Percentiles rank a stretch among this genome's conserved stretches.
These are phyloP conservation scores for Claviceps monticola DNA, from an alignment of 2,329 filamentous ascomycete species.

Conservation along the genomic window DNA sequence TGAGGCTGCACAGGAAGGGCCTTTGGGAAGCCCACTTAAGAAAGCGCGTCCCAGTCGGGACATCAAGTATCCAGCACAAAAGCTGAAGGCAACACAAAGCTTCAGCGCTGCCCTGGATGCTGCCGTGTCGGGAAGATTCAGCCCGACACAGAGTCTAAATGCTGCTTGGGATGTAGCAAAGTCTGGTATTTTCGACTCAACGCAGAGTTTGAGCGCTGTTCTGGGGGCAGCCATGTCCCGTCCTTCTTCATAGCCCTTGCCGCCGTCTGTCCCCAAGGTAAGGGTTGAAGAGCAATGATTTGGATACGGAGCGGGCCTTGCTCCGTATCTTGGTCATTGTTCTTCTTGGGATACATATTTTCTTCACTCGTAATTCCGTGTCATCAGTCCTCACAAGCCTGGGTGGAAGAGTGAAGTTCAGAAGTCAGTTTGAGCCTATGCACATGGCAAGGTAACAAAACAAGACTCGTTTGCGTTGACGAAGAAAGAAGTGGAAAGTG, in stretches of 20 bases:
- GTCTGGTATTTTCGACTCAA: conserved; percentile 3
- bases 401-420: too few relatives aligned
- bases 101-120: conserved; percentile 22
- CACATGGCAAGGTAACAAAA: too few relatives aligned
- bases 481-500: too few relatives aligned
- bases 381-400: too few relatives aligned
- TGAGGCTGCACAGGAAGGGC: conserved; percentile 21
- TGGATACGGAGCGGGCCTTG: too few relatives aligned
- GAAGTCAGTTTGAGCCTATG: too few relatives aligned
- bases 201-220: conserved; percentile 22
- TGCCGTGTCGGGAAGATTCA: conserved; percentile 10
- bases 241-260: conserved; percentile 4
- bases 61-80: conserved; percentile 13
- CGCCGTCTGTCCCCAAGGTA: conserved; percentile 1
- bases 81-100: conserved; percentile 17
- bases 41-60: conserved; percentile 52
- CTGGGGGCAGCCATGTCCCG: conserved; percentile 17
- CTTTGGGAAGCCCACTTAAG: conserved; percentile 60
- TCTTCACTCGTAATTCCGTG: too few relatives aligned
- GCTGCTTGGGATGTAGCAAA: conserved; percentile 16
- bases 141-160: conserved; percentile 19
- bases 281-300: too few relatives aligned
- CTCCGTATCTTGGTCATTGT: too few relatives aligned
- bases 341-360: too few relatives aligned
- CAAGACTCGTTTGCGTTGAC: too few relatives aligned